A percentile compares a stretch with the other conserved stretches of the same genome.
Conservation (phyloP, 441 rosid genomes). For the Pelargonium myrrhifolium region DNA sequence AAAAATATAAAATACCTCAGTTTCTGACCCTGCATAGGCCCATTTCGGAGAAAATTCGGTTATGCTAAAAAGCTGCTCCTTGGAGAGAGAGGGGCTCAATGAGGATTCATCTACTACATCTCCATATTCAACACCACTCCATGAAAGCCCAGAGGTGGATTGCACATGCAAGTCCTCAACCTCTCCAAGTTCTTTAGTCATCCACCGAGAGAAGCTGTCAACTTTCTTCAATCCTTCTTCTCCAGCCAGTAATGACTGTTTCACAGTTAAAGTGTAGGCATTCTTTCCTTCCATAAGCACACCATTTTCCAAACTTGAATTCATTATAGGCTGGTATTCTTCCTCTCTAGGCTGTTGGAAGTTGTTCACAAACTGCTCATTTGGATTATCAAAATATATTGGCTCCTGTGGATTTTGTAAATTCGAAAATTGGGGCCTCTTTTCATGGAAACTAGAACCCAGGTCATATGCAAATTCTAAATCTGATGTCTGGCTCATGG, state of each 20-base stretch:
- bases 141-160: slow-evolving; percentile 46
- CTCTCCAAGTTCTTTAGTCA: slow-evolving; percentile 88
- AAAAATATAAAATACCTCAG: slow-evolving; percentile 37
- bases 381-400: slow-evolving; percentile 33
- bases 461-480: slow-evolving; percentile 38
- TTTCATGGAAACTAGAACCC: slow-evolving; percentile 39
- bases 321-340: slow-evolving; percentile 24
- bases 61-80: slow-evolving; percentile 71
- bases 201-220: slow-evolving; percentile 92
- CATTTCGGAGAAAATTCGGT: slow-evolving; percentile 70
- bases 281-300: slow-evolving; percentile 41
- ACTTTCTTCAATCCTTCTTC: slow-evolving; percentile 70
- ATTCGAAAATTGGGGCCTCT: slow-evolving; percentile 26
- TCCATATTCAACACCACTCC: slow-evolving; percentile 60
- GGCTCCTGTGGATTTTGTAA: slow-evolving; percentile 30
- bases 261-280: slow-evolving; percentile 34
- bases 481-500: slow-evolving; percentile 35
- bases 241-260: slow-evolving; percentile 39
- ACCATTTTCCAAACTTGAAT: slow-evolving; percentile 33
- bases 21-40: slow-evolving; percentile 47
- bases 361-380: slow-evolving; percentile 32
- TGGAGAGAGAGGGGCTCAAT: slow-evolving; percentile 62
- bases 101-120: slow-evolving; percentile 41
- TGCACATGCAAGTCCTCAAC: slow-evolving; percentile 48
- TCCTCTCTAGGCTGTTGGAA: slow-evolving; percentile 29